Evolutionary conservation across 2,329 filamentous ascomycete genomes (phyloP).

Genomic region (Ceratocystiopsis minuta): DNA sequence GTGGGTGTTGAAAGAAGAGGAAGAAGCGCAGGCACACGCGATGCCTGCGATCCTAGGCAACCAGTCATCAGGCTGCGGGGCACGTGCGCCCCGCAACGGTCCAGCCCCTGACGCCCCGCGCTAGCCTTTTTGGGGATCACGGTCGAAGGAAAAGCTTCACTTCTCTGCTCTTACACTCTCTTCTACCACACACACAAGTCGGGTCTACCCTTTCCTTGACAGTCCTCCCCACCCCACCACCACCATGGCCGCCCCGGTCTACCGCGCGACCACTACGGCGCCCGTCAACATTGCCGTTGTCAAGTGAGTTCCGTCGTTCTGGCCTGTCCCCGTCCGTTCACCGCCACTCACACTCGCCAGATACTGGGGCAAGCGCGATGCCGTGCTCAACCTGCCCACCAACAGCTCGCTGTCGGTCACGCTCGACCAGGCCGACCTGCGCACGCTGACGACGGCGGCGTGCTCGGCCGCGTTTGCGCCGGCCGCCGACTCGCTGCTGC

Average conservation of each 20-base stretch:
- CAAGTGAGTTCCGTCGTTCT: slow-evolving; percentile 40
- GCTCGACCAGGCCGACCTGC: slow-evolving; percentile 80
- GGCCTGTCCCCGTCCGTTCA: not conserved
- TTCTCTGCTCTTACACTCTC: too few relatives aligned
- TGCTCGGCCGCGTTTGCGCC: slow-evolving; percentile 54
- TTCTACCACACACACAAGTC: too few relatives aligned
- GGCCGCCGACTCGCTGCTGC: slow-evolving; percentile 50
- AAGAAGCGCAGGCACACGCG: too few relatives aligned
- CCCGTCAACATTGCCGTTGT: slow-evolving; percentile 97
- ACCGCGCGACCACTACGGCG: slow-evolving; percentile 87
- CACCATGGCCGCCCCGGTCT: slow-evolving; percentile 33
- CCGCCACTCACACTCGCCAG: slow-evolving; percentile 25
- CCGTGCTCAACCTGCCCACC: slow-evolving; percentile 86
- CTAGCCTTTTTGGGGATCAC: too few relatives aligned
- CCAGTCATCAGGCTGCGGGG: too few relatives aligned
- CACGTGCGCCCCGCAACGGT: too few relatives aligned
- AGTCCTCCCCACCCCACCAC: not conserved
- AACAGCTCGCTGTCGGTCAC: slow-evolving; percentile 97
- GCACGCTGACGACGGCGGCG: slow-evolving; percentile 88
- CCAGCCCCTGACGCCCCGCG: too few relatives aligned
- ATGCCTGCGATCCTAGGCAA: too few relatives aligned
- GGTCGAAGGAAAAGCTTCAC: too few relatives aligned
- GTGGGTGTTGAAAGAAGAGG: too few relatives aligned
- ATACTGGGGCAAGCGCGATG: slow-evolving; percentile 94
- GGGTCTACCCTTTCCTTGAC: not conserved